A percentile compares a stretch with the other conserved stretches of the same genome.
Evolutionary conservation across 805 yeast species (phyloP).

Genomic region (Spathaspora gorwiae): DNA sequence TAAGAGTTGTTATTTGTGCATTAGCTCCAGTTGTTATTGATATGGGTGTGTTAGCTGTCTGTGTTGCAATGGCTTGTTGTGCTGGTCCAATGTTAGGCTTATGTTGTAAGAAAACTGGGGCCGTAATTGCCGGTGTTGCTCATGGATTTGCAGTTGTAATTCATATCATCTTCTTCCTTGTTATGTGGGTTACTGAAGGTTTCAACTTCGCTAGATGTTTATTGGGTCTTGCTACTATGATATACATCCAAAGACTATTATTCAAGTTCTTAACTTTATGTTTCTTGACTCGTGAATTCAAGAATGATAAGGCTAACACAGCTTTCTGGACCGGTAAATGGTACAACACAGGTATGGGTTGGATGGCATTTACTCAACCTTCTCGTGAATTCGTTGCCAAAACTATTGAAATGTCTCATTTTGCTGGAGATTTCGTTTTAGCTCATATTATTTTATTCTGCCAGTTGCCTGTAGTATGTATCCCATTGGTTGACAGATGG

Average conservation of each 20-base stretch:
- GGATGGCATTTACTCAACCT: conserved; percentile 94
- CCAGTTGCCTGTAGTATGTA: conserved; percentile 79
- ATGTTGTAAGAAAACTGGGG: conserved; percentile 96
- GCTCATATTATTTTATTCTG: conserved; percentile 86
- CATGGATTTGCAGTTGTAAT: conserved; percentile 91
- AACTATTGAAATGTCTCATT: conserved; percentile 88
- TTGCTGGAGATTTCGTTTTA: conserved; percentile 92
- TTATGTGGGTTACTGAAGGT: conserved; percentile 96
- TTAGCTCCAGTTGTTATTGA: conserved; percentile 89
- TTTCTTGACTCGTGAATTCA: conserved; percentile 89
- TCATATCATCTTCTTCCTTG: conserved; percentile 83
- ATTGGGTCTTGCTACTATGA: conserved; percentile 77
- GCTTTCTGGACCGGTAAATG: conserved; percentile 99
- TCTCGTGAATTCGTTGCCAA: conserved; percentile 92
- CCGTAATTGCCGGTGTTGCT: conserved; percentile 91
- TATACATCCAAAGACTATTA: conserved; percentile 81
- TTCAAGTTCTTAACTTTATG: conserved; percentile 79
- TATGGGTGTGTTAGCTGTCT: conserved; percentile 75
- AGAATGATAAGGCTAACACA: conserved; percentile 90
- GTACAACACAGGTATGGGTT: conserved; percentile 92
- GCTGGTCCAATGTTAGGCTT: conserved; percentile 92
- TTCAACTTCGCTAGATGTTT: conserved; percentile 85
- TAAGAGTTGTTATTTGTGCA: conserved; percentile 74
- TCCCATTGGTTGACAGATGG: conserved; percentile 94
- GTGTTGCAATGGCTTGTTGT: conserved; percentile 87